Conservation (phyloP, 495 filamentous ascomycete genomes). For the Sordaria brevicollis region DNA sequence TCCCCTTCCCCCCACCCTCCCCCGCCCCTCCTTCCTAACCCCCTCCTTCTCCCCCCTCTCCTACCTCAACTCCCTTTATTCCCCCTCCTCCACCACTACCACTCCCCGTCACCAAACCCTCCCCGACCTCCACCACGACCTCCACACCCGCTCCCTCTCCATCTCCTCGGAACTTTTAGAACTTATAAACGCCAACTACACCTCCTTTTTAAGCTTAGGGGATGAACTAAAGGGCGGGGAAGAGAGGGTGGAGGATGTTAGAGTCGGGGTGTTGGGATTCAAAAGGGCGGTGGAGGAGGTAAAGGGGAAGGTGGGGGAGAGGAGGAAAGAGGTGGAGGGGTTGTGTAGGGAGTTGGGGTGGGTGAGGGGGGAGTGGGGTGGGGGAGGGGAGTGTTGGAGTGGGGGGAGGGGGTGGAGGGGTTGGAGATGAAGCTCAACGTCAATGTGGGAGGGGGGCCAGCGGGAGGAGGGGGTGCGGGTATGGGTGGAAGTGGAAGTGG, state of each 20-base stretch:
- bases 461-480: slow-evolving; percentile 28
- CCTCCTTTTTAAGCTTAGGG: slow-evolving; percentile 77
- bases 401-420: slow-evolving; percentile 59
- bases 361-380: slow-evolving; percentile 34
- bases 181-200: slow-evolving; percentile 88
- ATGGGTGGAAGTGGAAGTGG: neutral
- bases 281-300: slow-evolving; percentile 59
- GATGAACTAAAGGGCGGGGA: slow-evolving; percentile 76
- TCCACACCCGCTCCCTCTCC: slow-evolving; percentile 62
- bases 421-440: slow-evolving; percentile 69
- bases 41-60: slow-evolving; percentile 67
- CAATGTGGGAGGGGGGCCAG: too few relatives aligned
- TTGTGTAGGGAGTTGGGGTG: slow-evolving; percentile 26
- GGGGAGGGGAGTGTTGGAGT: slow-evolving; percentile 58
- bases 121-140: slow-evolving; percentile 80
- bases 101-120: slow-evolving; percentile 73
- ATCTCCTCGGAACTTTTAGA: slow-evolving; percentile 80
- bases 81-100: slow-evolving; percentile 45
- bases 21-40: slow-evolving; percentile 61
- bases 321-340: slow-evolving; percentile 30
- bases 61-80: slow-evolving; percentile 45
- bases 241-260: slow-evolving; percentile 82
- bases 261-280: slow-evolving; percentile 79
- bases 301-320: slow-evolving; percentile 19
- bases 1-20: slow-evolving; percentile 78